Evolutionary conservation across 495 filamentous ascomycete species (phyloP).

Genomic region (Sordaria brevicollis): DNA sequence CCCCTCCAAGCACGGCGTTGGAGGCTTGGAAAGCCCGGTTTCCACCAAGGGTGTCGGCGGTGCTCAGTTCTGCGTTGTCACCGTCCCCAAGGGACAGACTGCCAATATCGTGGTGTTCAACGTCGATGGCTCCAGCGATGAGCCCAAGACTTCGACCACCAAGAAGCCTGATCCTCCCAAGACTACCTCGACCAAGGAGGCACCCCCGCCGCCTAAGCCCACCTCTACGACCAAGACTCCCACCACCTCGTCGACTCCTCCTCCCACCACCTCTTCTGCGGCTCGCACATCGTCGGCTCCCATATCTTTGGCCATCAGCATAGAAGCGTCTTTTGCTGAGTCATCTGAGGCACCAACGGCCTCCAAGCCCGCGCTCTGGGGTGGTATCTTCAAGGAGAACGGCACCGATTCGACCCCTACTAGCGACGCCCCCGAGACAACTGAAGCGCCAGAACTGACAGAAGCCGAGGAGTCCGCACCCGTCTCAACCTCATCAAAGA

Average conservation of each 20-base stretch:
- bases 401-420: background rate
- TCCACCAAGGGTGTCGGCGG: constrained; percentile 53
- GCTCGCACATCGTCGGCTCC: constrained; percentile 6
- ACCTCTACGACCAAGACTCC: constrained; percentile 5
- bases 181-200: constrained; percentile 2
- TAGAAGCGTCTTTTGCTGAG: constrained; percentile 4
- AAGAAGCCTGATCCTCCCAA: constrained; percentile 1
- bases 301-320: background rate
- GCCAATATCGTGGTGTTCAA: constrained; percentile 59
- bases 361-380: constrained; percentile 3
- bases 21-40: constrained; percentile 50
- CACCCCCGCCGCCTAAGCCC: background rate
- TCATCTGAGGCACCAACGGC: background rate
- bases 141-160: constrained; percentile 1
- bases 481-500: constrained; percentile 17
- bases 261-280: constrained; percentile 6
- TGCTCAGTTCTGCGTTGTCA: constrained; percentile 70
- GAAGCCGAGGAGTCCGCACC: constrained; percentile 1
- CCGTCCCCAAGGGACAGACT: constrained; percentile 54
- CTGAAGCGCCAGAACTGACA: background rate
- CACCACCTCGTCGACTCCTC: constrained; percentile 3
- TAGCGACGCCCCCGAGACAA: background rate
- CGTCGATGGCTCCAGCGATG: constrained; percentile 25
- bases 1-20: constrained; percentile 41
- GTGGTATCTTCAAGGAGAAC: constrained; percentile 29